Evolutionary conservation across 1,139 yeast species (phyloP), one percentile per base, ranked within the genome.

Genomic region (Blastobotrys capitulatus): DNA sequence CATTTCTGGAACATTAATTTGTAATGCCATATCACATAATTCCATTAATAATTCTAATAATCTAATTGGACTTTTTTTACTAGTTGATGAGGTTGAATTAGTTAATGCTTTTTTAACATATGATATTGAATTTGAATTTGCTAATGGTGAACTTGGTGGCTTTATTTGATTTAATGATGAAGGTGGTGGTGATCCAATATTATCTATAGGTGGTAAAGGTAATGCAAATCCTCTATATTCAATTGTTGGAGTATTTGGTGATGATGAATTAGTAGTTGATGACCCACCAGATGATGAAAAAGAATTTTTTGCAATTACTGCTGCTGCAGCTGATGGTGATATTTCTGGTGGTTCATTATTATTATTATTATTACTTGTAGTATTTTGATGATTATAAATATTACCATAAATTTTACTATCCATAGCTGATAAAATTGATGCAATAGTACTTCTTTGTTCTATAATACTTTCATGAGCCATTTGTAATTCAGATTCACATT

Each of bases 401-500:
- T 19, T 19, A 19, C 26, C 40, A 26, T 19, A 18, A 12, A 35
- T 7, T 25, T 46, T 47, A 20, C 43, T 47, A 8, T 57, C 61
- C 18, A 55, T 38, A 5, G 56, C 53, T 6, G 54, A 43, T 10
- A 64, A 44, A 7, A 63, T 52, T 8, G 55, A 67, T 7, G 71
- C 60, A 12, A 86, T 72, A 19, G 78, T 61, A n/a, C 76, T 76
- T 42, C 79, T 74, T 51, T 87, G 96, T 50, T 90, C 97, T 16
- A 78, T 68, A 6, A 92, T 72, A 25, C 78, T 75, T 57, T 94
- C 98, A 58, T 92, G 96, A 45, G 83, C 74, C 36, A 75, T 61
- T 59, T 85, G 88, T n/a, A 92, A 79, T 41, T 83, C 83, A 54
- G 89, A 90, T 60, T 83, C 88, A 2, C 86, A 79, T 57, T 84